Evolutionary conservation across 805 yeast genomes (phyloP).

Genomic region (Lipomyces oligophaga): DNA sequence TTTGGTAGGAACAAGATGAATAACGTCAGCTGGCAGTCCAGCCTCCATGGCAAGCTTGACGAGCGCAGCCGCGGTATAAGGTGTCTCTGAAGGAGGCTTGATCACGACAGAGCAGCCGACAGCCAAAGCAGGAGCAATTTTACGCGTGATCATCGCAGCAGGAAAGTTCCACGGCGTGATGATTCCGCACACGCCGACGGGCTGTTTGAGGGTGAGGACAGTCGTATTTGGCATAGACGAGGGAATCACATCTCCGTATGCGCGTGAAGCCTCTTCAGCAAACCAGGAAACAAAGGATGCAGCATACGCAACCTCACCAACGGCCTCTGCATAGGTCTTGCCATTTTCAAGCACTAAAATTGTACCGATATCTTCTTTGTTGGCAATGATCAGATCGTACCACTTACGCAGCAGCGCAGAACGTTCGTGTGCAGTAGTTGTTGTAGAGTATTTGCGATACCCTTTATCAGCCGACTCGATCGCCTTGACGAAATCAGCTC

Average conservation of each 20-base stretch:
- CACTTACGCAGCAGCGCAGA: conserved; percentile 52
- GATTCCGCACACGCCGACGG: conserved; percentile 76
- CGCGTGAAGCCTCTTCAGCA: conserved; percentile 73
- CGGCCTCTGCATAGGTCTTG: conserved; percentile 65
- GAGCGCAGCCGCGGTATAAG: conserved; percentile 66
- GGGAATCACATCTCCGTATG: conserved; percentile 57
- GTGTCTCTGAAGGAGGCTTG: conserved; percentile 76
- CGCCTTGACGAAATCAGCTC: conserved; percentile 50
- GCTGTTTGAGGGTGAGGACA: conserved; percentile 61
- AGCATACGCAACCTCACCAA: conserved; percentile 63
- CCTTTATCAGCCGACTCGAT: conserved; percentile 53
- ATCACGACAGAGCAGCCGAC: conserved; percentile 72
- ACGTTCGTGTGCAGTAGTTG: conserved; percentile 56
- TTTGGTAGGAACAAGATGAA: conserved; percentile 55
- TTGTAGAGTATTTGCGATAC: conserved; percentile 40
- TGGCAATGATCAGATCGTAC: conserved; percentile 52
- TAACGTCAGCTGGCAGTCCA: conserved; percentile 66
- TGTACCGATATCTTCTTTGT: conserved; percentile 62
- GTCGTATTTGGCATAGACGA: conserved; percentile 38
- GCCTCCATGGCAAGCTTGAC: conserved; percentile 60
- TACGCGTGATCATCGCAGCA: conserved; percentile 45
- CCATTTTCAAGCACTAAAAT: conserved; percentile 70
- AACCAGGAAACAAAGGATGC: conserved; percentile 88
- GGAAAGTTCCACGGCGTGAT: conserved; percentile 87
- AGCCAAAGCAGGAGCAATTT: conserved; percentile 68